These are phyloP conservation scores for Tricladium varicosporioides DNA, from an alignment of 2,329 filamentous ascomycete species.

Conservation along the genomic window DNA sequence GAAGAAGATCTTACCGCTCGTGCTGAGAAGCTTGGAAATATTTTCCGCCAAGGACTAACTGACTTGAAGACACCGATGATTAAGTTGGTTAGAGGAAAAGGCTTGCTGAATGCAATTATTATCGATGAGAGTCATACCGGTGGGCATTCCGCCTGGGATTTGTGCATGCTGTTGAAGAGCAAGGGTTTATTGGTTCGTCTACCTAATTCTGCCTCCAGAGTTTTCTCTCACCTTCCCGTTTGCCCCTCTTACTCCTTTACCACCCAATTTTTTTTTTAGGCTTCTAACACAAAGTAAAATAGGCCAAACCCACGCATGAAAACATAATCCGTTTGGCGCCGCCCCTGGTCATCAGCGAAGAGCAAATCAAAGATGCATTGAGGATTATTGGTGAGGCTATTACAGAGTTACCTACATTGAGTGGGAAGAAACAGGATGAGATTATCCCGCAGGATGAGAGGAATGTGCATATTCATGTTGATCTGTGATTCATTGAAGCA, in stretches of 20 bases:
- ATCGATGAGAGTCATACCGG: conserved; percentile 87
- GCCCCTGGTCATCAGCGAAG: conserved; percentile 88
- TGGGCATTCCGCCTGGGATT: conserved; percentile 90
- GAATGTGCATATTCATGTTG: conserved; percentile 57
- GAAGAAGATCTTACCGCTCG: conserved; percentile 86
- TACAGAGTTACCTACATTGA: conserved; percentile 71
- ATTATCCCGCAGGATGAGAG: conserved; percentile 59
- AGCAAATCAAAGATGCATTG: conserved; percentile 76
- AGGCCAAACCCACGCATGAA: conserved; percentile 98
- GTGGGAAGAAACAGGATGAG: conserved; percentile 53
- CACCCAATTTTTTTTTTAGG: no score
- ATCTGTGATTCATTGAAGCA: conserved; percentile 28
- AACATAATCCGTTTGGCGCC: conserved; percentile 99
- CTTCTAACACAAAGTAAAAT: conserved; percentile 8
- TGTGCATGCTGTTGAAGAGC: conserved; percentile 92
- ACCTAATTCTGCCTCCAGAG: background rate
- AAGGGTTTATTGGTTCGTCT: conserved; percentile 84
- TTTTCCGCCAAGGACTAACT: conserved; percentile 77
- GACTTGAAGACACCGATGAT: conserved; percentile 80
- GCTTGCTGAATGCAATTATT: conserved; percentile 90
- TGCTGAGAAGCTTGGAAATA: conserved; percentile 74
- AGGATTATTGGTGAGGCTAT: conserved; percentile 79
- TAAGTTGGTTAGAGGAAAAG: conserved; percentile 82
- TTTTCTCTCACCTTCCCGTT: no score
- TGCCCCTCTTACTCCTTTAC: no score